A percentile compares a stretch with the other conserved stretches of the same genome.
Conservation (phyloP, 768 basidiomycete genomes). For the Rhodosporidiobolus sp. region DNA sequence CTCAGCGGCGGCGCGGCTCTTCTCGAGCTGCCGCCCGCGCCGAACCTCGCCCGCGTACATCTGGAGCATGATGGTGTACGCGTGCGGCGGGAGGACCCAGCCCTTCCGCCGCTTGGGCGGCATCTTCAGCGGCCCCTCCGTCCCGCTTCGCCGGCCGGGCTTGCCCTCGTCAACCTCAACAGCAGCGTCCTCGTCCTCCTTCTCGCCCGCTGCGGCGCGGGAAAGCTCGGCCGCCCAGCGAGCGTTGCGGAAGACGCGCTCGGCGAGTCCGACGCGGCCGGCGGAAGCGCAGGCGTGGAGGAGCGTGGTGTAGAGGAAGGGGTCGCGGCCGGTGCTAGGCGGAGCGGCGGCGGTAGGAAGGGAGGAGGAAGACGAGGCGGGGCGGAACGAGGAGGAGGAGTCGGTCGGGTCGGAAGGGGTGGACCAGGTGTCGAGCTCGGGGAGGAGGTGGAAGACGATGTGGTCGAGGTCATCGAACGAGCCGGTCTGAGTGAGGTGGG, state of each 20-base stretch:
- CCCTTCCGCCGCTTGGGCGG: constrained; percentile 46
- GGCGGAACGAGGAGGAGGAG: neutral
- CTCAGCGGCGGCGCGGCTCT: too few species aligned
- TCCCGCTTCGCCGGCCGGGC: neutral
- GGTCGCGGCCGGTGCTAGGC: constrained; percentile 41
- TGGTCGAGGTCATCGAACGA: constrained; percentile 53
- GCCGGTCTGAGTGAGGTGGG: constrained; percentile 58
- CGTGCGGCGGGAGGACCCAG: constrained; percentile 65
- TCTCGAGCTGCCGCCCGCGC: constrained; percentile 24
- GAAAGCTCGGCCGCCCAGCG: constrained; percentile 52
- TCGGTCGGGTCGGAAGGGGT: neutral
- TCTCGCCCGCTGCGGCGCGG: neutral
- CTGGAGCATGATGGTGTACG: constrained; percentile 71
- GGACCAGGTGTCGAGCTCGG: constrained; percentile 44
- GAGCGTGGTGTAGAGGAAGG: constrained; percentile 60
- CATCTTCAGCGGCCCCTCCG: too few species aligned
- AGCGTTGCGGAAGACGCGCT: constrained; percentile 65
- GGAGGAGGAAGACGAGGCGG: constrained; percentile 2
- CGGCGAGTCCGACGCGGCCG: constrained; percentile 58
- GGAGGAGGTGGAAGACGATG: constrained; percentile 60
- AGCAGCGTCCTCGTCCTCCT: neutral
- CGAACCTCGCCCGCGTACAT: constrained; percentile 53
- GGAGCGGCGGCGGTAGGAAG: too few species aligned
- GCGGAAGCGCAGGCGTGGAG: constrained; percentile 63
- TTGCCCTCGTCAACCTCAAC: too few species aligned